These are phyloP conservation scores for Sarocladium brachiariae DNA, from an alignment of 2,329 filamentous ascomycete genomes.

Conservation along the genomic window DNA sequence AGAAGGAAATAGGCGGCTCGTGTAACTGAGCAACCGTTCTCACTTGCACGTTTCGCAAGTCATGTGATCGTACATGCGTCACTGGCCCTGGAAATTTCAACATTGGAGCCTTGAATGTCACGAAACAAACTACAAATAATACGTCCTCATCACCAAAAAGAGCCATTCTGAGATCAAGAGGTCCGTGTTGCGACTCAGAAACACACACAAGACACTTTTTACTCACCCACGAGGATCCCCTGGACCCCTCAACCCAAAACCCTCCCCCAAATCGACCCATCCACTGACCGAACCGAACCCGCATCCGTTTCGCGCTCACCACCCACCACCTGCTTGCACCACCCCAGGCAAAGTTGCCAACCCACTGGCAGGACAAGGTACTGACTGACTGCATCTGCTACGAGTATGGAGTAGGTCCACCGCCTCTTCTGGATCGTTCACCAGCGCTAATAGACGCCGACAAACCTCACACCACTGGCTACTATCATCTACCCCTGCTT, in stretches of 20 bases:
- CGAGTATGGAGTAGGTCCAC: too few species aligned
- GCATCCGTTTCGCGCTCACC: conserved; percentile 6
- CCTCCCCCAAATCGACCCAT: neutral
- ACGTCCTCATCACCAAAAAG: too few species aligned
- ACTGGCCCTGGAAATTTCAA: neutral
- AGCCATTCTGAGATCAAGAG: neutral
- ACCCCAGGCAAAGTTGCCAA: neutral
- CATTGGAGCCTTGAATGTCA: too few species aligned
- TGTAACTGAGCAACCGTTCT: neutral
- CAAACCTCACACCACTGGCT: neutral
- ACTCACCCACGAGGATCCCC: neutral
- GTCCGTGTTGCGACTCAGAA: neutral
- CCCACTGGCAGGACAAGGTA: too few species aligned
- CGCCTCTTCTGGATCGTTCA: neutral
- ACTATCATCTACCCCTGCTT: neutral
- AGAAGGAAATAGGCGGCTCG: neutral
- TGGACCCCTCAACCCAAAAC: conserved; percentile 1
- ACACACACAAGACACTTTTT: conserved; percentile 4
- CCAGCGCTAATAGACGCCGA: conserved; percentile 7
- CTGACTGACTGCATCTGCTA: too few species aligned
- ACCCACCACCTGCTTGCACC: conserved; percentile 1
- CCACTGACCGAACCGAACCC: conserved; percentile 3
- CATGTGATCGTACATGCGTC: neutral
- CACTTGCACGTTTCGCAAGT: neutral
- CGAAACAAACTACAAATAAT: too few species aligned